Percentiles rank a stretch among this genome's conserved stretches.
Conservation (phyloP, 2,329 filamentous ascomycete species). For the Apiospora pterosperma region DNA sequence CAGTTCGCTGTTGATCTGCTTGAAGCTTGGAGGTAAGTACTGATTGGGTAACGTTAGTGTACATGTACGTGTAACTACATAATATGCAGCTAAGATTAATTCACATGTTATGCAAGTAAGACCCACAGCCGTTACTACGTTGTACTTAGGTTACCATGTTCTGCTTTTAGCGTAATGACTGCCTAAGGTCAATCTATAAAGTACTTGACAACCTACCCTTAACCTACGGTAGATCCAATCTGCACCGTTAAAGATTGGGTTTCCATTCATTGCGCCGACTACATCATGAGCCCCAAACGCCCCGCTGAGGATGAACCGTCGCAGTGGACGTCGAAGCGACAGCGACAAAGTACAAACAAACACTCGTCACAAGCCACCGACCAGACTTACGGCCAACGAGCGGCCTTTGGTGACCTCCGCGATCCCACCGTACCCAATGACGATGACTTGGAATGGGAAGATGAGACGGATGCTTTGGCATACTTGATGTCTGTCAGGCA, state of each 20-base stretch:
- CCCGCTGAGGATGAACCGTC: constrained; percentile 16
- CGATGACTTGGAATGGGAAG: constrained; percentile 52
- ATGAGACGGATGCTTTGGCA: constrained; percentile 52
- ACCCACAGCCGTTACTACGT: background rate
- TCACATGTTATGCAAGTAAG: background rate
- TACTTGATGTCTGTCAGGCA: constrained; percentile 60
- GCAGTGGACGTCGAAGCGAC: constrained; percentile 17
- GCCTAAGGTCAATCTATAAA: background rate
- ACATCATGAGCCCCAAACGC: constrained; percentile 22
- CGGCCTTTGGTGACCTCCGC: constrained; percentile 56
- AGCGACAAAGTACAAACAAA: constrained; percentile 7
- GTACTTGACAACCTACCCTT: background rate
- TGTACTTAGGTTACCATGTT: no score
- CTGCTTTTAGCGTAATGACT: background rate
- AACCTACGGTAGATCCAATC: background rate
- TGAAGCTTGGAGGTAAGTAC: background rate
- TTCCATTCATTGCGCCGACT: background rate
- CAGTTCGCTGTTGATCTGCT: background rate
- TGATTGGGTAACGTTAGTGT: no score
- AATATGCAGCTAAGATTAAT: background rate
- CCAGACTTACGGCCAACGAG: constrained; percentile 53
- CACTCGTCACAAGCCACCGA: constrained; percentile 30
- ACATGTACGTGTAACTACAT: no score
- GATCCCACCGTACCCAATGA: constrained; percentile 29
- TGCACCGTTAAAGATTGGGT: background rate